Base-by-base conservation (phyloP, 2,329 filamentous ascomycete genomes). In the Penicillium decumbens region DNA sequence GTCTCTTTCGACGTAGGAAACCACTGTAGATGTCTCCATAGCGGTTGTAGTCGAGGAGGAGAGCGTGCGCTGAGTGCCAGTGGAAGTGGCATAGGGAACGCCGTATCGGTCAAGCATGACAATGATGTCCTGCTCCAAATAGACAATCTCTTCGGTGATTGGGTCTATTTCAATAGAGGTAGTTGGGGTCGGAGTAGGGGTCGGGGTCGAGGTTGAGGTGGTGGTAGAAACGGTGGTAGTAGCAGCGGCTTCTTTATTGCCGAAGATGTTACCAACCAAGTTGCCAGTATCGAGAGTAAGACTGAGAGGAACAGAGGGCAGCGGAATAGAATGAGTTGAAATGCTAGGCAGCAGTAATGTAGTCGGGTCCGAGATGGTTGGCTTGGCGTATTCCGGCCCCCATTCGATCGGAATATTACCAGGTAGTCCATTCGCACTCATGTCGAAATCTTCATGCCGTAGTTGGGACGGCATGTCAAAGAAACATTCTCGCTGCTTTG, bases 391-490 rank as follows among this genome's bases (percentile, higher is more conserved):
- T 4, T 47, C 71, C 9, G 76, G 75, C 3, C 77, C 76, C 48
- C 60, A 65, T 33, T 68, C 56, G 51, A 86, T 75, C 5, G 66
- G 53, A 18, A 82, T 70, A 50, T 80, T 77, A 38, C 89, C 88
- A 4, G 89, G 89, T 18, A 95, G 79, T 38, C 76, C 73, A 10
- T 75, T 66, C 46, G 81, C 69, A 6, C 80, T 74, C 8, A 81
- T 79, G 2, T 68, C 59, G 43, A 81, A 78, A 60, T 89, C 72
- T 53, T 95, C 89, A 7, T 74, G 55, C 1, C 67, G 63, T 18
- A 93, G 67, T 0, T 64, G 58, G 0, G 69, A 53, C 3, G 87
- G 85, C 1, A 84, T 53, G 0, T 80, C 65, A 64, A 92, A 79
- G 43, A 76, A 74, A 75, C 90, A 95, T 50, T 80, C 60, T 1